Base-by-base conservation (phyloP, 2,329 filamentous ascomycete genomes). In the Penicillium sp. region DNA sequence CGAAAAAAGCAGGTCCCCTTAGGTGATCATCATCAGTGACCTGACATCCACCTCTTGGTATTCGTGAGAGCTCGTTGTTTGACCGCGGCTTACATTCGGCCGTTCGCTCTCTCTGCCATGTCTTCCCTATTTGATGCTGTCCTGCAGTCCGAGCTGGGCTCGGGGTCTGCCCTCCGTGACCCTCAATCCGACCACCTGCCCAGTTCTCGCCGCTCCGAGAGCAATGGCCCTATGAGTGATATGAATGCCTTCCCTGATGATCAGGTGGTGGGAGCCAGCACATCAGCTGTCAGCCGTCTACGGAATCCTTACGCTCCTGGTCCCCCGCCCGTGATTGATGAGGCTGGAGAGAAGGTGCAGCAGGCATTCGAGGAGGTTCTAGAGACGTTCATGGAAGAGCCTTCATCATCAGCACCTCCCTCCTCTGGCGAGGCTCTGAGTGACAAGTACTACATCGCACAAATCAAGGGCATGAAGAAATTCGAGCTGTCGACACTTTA, bases 401-500 rank as follows among this genome's bases (percentile, higher is more conserved):
- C 76, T 1, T 72, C 77, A 1, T 75, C 78, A 1, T 81, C 80
- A 6, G 76, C 73, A 7, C 71, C 76, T 9, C 70, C 72, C 6
- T 79, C 81, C 1, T 75, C 78, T 2, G 79, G 79, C 9, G 78
- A 80, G 41, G 74, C 78, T 10, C 77, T 80, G 24, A 76, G 71
- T 50, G 78, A 84, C 66, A 82, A 82, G 64, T 86, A 85, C 70
- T 86, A 86, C 65, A 76, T 86, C 56, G 81, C 81, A 25, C 82
- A 86, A 62, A 82, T 86, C 51, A 77, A 83, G 57, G 82, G 82
- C 40, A 75, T 86, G 68, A 72, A 74, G 52, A 76, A 80, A 54
- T 83, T 81, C 62, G 75, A 78, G 46, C 75, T 85, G 10, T 85
- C 82, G 2, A 86, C 82, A 2, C 77, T 86, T 39, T 86, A 86